Evolutionary conservation across 495 filamentous ascomycete species (phyloP).

Genomic region (Tuber brumale): DNA sequence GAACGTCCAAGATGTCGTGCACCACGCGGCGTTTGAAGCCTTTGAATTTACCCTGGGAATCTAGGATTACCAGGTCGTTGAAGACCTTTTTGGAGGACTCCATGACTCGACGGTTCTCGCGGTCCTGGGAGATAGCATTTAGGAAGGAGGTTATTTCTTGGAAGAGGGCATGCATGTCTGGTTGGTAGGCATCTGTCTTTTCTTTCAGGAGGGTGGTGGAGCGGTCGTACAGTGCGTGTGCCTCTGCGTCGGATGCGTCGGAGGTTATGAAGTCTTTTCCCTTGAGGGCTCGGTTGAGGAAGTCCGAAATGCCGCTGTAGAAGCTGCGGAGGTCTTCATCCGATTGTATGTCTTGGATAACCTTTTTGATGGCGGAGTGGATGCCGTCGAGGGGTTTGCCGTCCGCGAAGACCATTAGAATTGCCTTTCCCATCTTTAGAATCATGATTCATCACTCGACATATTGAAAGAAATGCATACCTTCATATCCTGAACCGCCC

Average conservation of each 20-base stretch:
- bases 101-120: conserved; percentile 27
- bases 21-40: conserved; percentile 33
- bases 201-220: conserved; percentile 31
- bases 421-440: conserved; percentile 28
- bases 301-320: conserved; percentile 21
- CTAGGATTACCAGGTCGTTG: conserved; percentile 34
- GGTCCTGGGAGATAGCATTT: conserved; percentile 35
- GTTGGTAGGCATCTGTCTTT: conserved; percentile 29
- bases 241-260: conserved; percentile 38
- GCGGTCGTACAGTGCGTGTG: conserved; percentile 38
- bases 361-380: conserved; percentile 23
- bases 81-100: conserved; percentile 40
- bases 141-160: conserved; percentile 26
- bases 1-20: conserved; percentile 33
- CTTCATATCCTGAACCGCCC: conserved; percentile 32
- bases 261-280: conserved; percentile 33
- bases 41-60: conserved; percentile 26
- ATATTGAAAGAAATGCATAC: conserved; percentile 7
- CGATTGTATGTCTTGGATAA: conserved; percentile 33
- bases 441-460: conserved; percentile 3
- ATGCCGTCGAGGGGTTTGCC: conserved; percentile 36
- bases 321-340: conserved; percentile 37
- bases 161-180: conserved; percentile 39
- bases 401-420: conserved; percentile 38
- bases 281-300: conserved; percentile 33